A percentile compares a stretch with the other conserved stretches of the same genome.
These are phyloP conservation scores for Orobanche coerulescens DNA, from an alignment of 257 asterid species.

Conservation along the genomic window DNA sequence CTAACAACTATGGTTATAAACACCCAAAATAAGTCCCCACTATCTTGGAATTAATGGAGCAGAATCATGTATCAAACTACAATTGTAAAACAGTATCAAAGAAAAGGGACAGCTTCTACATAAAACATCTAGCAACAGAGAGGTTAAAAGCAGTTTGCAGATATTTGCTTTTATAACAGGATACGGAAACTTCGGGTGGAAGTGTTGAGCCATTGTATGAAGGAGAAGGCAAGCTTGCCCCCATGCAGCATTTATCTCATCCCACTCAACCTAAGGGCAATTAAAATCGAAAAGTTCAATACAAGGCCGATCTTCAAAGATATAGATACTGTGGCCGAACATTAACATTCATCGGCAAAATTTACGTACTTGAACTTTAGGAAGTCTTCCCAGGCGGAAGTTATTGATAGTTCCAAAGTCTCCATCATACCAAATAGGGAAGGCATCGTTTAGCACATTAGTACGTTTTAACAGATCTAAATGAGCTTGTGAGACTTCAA, in stretches of 20 bases:
- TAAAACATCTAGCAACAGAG: slow-evolving; percentile 9
- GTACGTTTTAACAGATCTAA: slow-evolving; percentile 75
- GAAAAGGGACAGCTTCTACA: slow-evolving; percentile 1
- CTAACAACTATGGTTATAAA: background rate
- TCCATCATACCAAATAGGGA: slow-evolving; percentile 90
- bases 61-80: slow-evolving; percentile 1
- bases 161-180: slow-evolving; percentile 27
- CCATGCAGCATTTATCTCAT: slow-evolving; percentile 99
- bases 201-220: slow-evolving; percentile 96
- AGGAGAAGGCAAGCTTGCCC: slow-evolving; percentile 99
- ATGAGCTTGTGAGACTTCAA: slow-evolving; percentile 98
- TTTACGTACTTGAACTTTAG: slow-evolving; percentile 65
- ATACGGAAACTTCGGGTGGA: slow-evolving; percentile 91
- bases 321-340: background rate
- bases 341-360: slow-evolving; percentile 17
- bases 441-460: slow-evolving; percentile 90
- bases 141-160: background rate
- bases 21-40: background rate
- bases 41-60: background rate
- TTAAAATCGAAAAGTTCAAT: background rate
- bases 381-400: slow-evolving; percentile 98
- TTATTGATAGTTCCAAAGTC: slow-evolving; percentile 96
- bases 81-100: background rate
- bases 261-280: slow-evolving; percentile 95
- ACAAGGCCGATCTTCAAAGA: slow-evolving; percentile 5